Evolutionary conservation across 306 rosid genomes (phyloP), one percentile per base, ranked within the genome.

Genomic region (Dryas drummondii): DNA sequence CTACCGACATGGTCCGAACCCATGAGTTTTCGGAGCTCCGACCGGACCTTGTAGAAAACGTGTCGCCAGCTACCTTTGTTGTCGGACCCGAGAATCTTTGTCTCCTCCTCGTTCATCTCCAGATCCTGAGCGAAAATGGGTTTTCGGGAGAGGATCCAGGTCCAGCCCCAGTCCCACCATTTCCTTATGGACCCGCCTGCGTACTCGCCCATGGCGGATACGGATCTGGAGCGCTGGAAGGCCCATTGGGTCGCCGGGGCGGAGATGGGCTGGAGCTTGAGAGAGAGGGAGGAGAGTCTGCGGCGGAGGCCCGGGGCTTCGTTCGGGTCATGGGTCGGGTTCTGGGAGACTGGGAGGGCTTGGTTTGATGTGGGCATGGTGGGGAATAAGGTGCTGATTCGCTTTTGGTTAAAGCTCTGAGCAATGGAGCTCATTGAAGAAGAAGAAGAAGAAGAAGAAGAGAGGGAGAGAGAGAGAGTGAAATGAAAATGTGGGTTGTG

Each of bases 121-220:
- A 91, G 96, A 88, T 94, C 98, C 42, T 50, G 51, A 1, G 93
- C 91, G 52, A 94, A 91, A 6, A 86, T 80, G 57, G 93, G 94
- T 45, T 87, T 94, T 49, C 84, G 68, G 6, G 97, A 87, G 8
- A 90, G 84, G 79, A 90, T 77, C 98, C 98, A 94, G 19, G 90
- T 79, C 86, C 88, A 94, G 13, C 86, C 81, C 91, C 94, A 88
- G 53, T 48, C 86, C 97, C 97, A 94, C 94, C 98, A 94, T 48
- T 65, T 81, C 81, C 79, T 85, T 11, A 92, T 58, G 19, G 96
- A 89, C 48, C 67, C 77, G 14, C 97, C 91, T 0, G 93, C 90
- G 41, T 77, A 83, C 67, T 91, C 89, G 14, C 91, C 89, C 87
- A 85, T 77, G 58, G 96, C 83, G 0, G 96, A 86, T 64, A 89